phyloP scores from a whole-genome alignment of 345 rosid species.

The Kernera saxatilis region DNA sequence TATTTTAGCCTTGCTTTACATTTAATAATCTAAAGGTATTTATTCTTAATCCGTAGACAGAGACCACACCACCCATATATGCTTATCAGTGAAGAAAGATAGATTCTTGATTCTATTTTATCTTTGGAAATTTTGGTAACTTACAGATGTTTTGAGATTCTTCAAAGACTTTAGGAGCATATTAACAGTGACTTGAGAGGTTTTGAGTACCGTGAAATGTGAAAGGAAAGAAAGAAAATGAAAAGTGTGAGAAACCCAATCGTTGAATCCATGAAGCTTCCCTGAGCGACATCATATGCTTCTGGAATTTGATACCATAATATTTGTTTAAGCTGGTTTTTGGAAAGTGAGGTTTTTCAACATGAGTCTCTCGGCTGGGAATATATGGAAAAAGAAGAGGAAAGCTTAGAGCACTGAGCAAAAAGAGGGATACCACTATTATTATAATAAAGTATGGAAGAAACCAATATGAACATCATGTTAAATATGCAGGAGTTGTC shows the following conservation, averaged over 20 bases:
- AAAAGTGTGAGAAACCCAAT: constrained; percentile 19
- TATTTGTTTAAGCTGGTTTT: constrained; percentile 27
- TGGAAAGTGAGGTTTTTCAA: constrained; percentile 18
- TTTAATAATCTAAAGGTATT: constrained; percentile 20
- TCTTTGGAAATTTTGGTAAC: constrained; percentile 13
- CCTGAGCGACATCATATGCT: constrained; percentile 15
- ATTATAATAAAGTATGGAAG: constrained; percentile 5
- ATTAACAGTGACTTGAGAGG: constrained; percentile 28
- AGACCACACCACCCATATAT: constrained; percentile 30
- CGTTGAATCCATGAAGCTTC: constrained; percentile 23
- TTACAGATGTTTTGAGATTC: constrained; percentile 18
- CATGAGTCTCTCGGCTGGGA: constrained; percentile 23
- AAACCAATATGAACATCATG: constrained; percentile 28
- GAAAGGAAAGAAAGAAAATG: constrained; percentile 17
- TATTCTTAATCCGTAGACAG: constrained; percentile 28
- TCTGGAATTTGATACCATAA: constrained; percentile 32
- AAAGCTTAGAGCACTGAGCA: constrained; percentile 22
- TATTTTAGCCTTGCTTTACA: constrained; percentile 3
- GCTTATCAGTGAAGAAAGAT: constrained; percentile 28
- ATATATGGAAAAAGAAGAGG: constrained; percentile 20
- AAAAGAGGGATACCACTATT: constrained; percentile 15
- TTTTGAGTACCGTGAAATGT: constrained; percentile 26
- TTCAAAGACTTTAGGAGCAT: constrained; percentile 8
- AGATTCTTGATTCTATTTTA: constrained; percentile 28
- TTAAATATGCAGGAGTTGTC: constrained; percentile 15